A percentile compares a stretch with the other conserved stretches of the same genome.
Evolutionary conservation across 1,284 basidiomycete genomes (phyloP).

Genomic region (Puccinia coronata): DNA sequence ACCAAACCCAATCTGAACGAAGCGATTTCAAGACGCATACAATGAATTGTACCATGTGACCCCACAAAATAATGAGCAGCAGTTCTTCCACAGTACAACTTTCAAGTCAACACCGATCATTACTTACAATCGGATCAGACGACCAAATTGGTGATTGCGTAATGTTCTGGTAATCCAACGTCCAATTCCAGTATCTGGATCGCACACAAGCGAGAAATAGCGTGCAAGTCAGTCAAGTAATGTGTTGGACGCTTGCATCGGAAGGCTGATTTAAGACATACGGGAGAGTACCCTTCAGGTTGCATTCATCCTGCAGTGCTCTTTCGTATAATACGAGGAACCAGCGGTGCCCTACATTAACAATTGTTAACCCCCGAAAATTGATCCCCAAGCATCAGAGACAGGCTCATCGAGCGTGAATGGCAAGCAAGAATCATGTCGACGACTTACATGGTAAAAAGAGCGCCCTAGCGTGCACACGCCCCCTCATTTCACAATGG

Average conservation of each 20-base stretch:
- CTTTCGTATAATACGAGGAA: conserved; percentile 23
- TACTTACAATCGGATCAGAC: conserved; percentile 33
- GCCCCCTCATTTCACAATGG: conserved; percentile 8
- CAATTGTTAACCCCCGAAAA: not conserved
- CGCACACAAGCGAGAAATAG: not conserved
- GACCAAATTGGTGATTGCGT: conserved; percentile 23
- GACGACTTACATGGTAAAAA: conserved; percentile 31
- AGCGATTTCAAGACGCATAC: no score
- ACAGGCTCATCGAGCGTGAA: not conserved
- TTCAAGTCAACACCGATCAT: conserved; percentile 29
- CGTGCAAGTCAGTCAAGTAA: not conserved
- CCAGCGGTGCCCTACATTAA: conserved; percentile 17
- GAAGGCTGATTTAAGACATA: not conserved
- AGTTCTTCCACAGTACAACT: no score
- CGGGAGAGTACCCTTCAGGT: conserved; percentile 10
- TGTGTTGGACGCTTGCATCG: not conserved
- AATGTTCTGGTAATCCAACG: conserved; percentile 29
- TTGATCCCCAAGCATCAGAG: not conserved
- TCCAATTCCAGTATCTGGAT: conserved; percentile 42
- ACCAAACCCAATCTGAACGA: conserved; percentile 32
- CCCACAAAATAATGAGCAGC: no score
- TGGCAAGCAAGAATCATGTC: not conserved
- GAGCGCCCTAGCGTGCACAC: not conserved
- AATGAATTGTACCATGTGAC: no score
- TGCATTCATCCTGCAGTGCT: conserved; percentile 20